These are phyloP conservation scores for Colletotrichum sp. DNA, from an alignment of 2,329 filamentous ascomycete species.

Conservation along the genomic window DNA sequence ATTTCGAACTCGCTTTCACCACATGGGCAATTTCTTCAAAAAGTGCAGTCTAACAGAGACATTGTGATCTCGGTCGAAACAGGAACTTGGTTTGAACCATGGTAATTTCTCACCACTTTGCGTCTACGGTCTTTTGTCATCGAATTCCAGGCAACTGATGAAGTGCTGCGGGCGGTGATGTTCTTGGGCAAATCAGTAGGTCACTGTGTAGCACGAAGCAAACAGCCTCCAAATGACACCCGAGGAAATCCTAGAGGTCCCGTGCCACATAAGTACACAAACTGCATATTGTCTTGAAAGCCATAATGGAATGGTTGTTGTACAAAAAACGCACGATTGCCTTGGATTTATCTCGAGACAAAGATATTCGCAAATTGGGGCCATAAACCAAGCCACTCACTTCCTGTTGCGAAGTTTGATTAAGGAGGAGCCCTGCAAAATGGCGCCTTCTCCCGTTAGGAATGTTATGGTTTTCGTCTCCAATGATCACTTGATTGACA, in stretches of 20 bases:
- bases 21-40: not conserved
- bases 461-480: not conserved
- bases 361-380: not conserved
- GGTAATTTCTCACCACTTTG: not conserved
- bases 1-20: not conserved
- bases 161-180: not conserved
- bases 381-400: not conserved
- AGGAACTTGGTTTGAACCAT: not conserved
- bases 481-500: not conserved
- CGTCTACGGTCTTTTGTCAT: rapidly evolving
- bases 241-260: not conserved
- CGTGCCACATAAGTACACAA: not conserved
- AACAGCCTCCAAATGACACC: not conserved
- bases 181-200: not conserved
- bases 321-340: not conserved
- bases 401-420: not conserved
- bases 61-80: rapidly evolving
- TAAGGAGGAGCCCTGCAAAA: not conserved
- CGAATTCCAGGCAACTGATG: not conserved
- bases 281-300: not conserved
- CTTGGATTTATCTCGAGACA: not conserved
- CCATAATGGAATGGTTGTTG: not conserved
- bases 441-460: not conserved
- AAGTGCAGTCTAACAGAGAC: not conserved
- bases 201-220: not conserved